These are phyloP conservation scores for Penicillium brevicompactum DNA, from an alignment of 2,329 filamentous ascomycete species.

Conservation along the genomic window DNA sequence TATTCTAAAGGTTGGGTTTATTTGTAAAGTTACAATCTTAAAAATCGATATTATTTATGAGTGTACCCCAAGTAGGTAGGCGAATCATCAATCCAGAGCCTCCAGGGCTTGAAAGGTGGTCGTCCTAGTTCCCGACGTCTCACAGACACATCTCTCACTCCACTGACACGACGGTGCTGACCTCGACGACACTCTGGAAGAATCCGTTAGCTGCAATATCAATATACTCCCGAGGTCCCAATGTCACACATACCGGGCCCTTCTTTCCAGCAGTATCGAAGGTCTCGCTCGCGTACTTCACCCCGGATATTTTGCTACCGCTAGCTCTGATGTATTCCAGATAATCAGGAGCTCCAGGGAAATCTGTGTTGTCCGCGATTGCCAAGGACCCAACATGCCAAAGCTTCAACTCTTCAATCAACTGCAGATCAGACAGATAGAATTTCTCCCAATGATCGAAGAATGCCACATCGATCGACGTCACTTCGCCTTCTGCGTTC, in stretches of 20 bases:
- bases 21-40: no score
- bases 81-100: no score
- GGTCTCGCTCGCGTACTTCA: slow-evolving; percentile 29
- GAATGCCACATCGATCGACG: slow-evolving; percentile 40
- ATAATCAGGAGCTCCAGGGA: slow-evolving; percentile 46
- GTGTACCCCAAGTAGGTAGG: no score
- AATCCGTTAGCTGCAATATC: slow-evolving; percentile 1
- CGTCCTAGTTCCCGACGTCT: no score
- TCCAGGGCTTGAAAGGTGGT: no score
- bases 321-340: slow-evolving; percentile 41
- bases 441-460: slow-evolving; percentile 40
- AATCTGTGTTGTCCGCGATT: slow-evolving; percentile 44
- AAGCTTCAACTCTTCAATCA: slow-evolving; percentile 37
- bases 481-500: slow-evolving; percentile 27
- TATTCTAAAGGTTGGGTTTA: no score
- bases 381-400: slow-evolving; percentile 34
- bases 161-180: slow-evolving; percentile 20
- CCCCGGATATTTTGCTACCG: slow-evolving; percentile 15
- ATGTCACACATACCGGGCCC: slow-evolving; percentile 13
- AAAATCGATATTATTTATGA: no score
- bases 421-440: slow-evolving; percentile 40
- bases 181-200: slow-evolving; percentile 21
- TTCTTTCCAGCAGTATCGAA: slow-evolving; percentile 6
- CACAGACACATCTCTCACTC: slow-evolving; percentile 3
- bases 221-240: neutral